Evolutionary conservation across 495 filamentous ascomycete species (phyloP).

Genomic region (Aspergillus panamensis): DNA sequence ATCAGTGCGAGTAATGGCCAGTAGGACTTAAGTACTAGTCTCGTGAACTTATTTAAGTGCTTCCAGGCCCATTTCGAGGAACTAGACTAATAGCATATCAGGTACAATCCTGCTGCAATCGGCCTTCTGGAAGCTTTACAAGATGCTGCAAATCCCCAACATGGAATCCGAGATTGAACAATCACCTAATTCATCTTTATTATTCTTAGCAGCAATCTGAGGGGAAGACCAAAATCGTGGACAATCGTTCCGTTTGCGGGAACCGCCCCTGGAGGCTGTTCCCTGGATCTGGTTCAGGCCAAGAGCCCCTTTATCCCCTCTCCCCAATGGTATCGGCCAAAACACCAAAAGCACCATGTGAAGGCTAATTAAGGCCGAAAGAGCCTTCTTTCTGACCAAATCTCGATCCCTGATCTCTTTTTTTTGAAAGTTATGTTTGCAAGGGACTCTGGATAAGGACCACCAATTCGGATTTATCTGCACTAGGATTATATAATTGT

Average conservation of each 20-base stretch:
- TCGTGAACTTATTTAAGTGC: neutral
- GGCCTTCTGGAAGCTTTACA: neutral
- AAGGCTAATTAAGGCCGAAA: neutral
- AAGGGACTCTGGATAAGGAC: neutral
- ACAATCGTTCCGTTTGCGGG: neutral
- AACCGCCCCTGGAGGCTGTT: neutral
- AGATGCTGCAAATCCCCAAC: neutral
- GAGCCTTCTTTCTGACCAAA: no score
- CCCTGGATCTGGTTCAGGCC: neutral
- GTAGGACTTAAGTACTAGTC: no score
- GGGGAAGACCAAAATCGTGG: neutral
- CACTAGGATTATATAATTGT: neutral
- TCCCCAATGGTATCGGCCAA: neutral
- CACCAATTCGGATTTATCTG: neutral
- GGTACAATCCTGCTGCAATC: neutral
- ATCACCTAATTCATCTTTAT: neutral
- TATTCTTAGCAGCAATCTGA: slow-evolving; percentile 5
- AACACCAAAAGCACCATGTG: neutral
- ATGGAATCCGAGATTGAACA: neutral
- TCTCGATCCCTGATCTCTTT: neutral
- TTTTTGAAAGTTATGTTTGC: neutral
- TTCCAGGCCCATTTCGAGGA: neutral
- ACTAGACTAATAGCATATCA: no score
- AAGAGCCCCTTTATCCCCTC: neutral
- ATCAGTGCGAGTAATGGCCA: neutral